Conservation (phyloP, 2,329 filamentous ascomycete genomes). For the Teratosphaeriaceae sp. region DNA sequence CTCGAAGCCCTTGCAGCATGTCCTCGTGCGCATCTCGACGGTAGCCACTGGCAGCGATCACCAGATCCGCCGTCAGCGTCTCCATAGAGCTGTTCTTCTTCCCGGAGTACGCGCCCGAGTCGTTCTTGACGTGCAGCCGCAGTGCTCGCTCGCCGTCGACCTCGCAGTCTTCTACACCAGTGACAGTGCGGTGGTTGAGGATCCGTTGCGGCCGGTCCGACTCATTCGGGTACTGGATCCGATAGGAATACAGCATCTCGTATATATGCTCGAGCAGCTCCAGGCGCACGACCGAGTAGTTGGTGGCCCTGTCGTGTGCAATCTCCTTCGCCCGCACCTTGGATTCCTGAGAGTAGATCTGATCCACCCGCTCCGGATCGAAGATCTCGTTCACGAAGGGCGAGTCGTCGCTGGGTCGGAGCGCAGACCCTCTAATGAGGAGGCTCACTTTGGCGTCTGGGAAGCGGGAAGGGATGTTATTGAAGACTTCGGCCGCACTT, state of each 20-base stretch:
- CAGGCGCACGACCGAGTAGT: constrained; percentile 92
- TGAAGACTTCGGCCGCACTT: constrained; percentile 92
- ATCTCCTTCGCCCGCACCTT: constrained; percentile 56
- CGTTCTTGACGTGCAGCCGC: constrained; percentile 53
- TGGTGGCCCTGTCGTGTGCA: constrained; percentile 70
- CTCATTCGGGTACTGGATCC: constrained; percentile 60
- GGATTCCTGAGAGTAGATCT: constrained; percentile 62
- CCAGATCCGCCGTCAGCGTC: constrained; percentile 65
- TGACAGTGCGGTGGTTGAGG: constrained; percentile 60
- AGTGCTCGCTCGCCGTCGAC: constrained; percentile 41
- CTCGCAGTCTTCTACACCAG: constrained; percentile 39
- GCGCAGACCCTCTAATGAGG: constrained; percentile 73
- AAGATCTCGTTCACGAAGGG: constrained; percentile 98
- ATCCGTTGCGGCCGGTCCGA: constrained; percentile 82
- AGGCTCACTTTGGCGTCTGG: constrained; percentile 72
- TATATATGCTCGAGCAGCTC: constrained; percentile 85
- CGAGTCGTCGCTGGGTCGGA: constrained; percentile 89
- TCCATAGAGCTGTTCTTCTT: constrained; percentile 40
- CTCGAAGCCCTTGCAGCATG: constrained; percentile 61
- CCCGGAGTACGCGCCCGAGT: constrained; percentile 37
- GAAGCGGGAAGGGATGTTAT: constrained; percentile 75
- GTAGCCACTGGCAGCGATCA: constrained; percentile 88
- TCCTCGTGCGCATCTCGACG: constrained; percentile 68
- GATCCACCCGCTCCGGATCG: constrained; percentile 77
- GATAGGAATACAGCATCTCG: constrained; percentile 80